phyloP scores from a whole-genome alignment of 148 eudicot species.

The Cornus suecica region DNA sequence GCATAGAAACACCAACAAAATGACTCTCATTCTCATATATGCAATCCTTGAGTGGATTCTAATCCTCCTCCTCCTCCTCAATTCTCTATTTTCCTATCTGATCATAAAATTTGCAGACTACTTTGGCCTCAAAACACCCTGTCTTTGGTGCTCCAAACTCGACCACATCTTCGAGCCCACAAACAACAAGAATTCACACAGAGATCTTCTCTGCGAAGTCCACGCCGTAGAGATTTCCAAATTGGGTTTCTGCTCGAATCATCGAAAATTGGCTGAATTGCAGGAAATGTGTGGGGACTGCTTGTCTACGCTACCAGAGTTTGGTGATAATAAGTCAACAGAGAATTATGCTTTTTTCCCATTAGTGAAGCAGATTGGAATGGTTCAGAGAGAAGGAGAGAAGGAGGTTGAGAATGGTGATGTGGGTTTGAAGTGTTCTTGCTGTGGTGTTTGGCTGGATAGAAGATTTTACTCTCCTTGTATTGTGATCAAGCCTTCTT shows the following conservation, averaged over 20 bases:
- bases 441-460: constrained; percentile 49
- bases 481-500: constrained; percentile 34
- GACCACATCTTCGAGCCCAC: constrained; percentile 54
- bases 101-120: constrained; percentile 65
- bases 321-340: constrained; percentile 6
- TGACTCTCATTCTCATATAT: constrained; percentile 55
- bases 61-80: constrained; percentile 66
- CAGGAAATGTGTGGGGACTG: constrained; percentile 59
- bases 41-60: constrained; percentile 79
- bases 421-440: constrained; percentile 48
- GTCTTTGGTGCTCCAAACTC: constrained; percentile 65
- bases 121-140: constrained; percentile 80
- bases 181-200: constrained; percentile 30
- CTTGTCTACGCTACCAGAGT: constrained; percentile 27
- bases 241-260: constrained; percentile 61
- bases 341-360: constrained; percentile 26
- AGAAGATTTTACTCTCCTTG: constrained; percentile 24
- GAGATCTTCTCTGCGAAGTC: constrained; percentile 62
- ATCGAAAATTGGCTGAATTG: constrained; percentile 50
- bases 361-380: constrained; percentile 39
- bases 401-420: constrained; percentile 22
- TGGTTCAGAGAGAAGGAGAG: constrained; percentile 21
- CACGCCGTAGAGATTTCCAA: constrained; percentile 64
- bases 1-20: constrained; percentile 59
- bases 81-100: constrained; percentile 69